Conservation (phyloP, 176 grass and related monocot species). For the Cenchrus fungigraminus region DNA sequence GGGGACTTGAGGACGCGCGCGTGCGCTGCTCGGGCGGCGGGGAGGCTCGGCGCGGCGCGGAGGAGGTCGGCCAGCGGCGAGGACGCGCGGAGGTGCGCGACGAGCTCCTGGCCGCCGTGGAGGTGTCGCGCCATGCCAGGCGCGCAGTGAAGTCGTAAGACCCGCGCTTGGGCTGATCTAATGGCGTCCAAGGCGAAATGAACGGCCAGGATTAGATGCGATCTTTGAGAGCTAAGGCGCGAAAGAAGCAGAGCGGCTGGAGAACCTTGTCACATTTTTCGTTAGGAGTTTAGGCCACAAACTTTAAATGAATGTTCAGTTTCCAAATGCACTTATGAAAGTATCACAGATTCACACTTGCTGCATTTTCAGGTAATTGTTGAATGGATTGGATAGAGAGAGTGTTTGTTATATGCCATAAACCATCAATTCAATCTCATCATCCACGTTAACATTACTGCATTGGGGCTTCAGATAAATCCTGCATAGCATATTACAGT, state of each 20-base stretch:
- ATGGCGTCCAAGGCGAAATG: not conserved
- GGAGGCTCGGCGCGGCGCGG: slow-evolving; percentile 28
- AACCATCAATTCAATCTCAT: not conserved
- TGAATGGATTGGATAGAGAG: not conserved
- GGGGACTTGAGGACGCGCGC: slow-evolving; percentile 32
- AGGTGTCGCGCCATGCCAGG: slow-evolving; percentile 23
- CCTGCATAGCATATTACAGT: not conserved
- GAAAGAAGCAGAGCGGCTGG: too few relatives aligned
- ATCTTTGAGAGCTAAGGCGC: too few relatives aligned
- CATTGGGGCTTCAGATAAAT: not conserved
- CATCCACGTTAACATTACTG: not conserved
- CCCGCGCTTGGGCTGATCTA: not conserved
- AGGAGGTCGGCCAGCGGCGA: slow-evolving; percentile 55
- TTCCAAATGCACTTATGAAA: not conserved
- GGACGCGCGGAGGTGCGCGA: slow-evolving; percentile 23
- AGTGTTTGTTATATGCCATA: too few relatives aligned
- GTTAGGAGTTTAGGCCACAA: not conserved
- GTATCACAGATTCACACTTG: not conserved
- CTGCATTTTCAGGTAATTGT: not conserved
- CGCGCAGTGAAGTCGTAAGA: not conserved
- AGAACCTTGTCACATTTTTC: too few relatives aligned
- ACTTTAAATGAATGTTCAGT: not conserved
- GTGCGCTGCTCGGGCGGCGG: slow-evolving; percentile 16
- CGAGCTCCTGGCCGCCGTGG: slow-evolving; percentile 11
- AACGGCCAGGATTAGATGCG: not conserved